Base-by-base conservation (phyloP, 805 yeast species). In the Hanseniaspora occidentalis region DNA sequence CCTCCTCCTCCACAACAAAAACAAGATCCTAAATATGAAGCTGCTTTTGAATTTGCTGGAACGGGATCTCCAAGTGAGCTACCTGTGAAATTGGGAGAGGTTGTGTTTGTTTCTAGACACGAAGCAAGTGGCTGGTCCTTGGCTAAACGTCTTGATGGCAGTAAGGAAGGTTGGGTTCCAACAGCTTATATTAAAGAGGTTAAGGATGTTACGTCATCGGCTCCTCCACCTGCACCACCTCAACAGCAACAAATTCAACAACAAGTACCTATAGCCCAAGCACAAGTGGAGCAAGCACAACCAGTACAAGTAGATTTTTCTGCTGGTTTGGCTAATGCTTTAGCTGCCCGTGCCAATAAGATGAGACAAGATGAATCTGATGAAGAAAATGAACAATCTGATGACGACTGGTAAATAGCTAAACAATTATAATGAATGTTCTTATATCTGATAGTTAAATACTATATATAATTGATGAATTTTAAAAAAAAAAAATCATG, bases 111-210 rank as follows among this genome's bases (percentile, higher is more conserved):
- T 25, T 64, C 77, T 2, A 79, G 73, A 53, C 76, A 80, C 47
- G 84, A 80, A 43, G 77, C 79, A 36, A 88, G 84, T 46, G 95
- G 96, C 14, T 92, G 99, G 99, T 89, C 95, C 51, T 68, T 92
- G 43, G 96, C 86, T 8, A 82, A 81, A 56, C 68, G 75, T 25
- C 57, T 79, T 45, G 88, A 81, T 52, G 92, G 83, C 31, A 54
- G 79, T 1, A 72, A 66, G 42, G 92, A 86, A 57, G 99, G 99
- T 4, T 92, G 98, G 98, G 89, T 92, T 10, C 99, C 99, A 11
- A 80, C 92, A 18, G 83, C 88, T n/a, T 92, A 88, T 56, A 75
- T 89, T 53, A 76, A 67, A 17, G 75, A 73, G 45, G 75, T 79
- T 27, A 60, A 65, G 0, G 59, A 56, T 11, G 53, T 54, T 2